Conservation (phyloP, 2,329 filamentous ascomycete genomes). For the Helminthosporium solani region DNA sequence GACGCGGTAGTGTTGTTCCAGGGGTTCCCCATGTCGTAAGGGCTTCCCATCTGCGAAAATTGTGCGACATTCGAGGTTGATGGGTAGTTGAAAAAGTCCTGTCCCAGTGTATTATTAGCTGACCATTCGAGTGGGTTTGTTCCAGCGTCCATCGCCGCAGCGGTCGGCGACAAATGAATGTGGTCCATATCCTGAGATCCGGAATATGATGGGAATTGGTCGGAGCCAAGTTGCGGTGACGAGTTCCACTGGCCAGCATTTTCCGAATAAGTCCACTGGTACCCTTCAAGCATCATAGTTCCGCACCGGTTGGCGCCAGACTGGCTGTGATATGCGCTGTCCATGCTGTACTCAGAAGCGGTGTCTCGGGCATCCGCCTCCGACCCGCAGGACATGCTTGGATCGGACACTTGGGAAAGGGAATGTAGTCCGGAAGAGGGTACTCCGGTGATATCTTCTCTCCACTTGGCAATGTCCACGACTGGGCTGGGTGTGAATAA, state of each 20-base stretch:
- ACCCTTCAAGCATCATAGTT: constrained; percentile 27
- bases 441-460: constrained; percentile 41
- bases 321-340: constrained; percentile 46
- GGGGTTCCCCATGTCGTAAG: not conserved
- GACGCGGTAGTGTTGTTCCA: not conserved
- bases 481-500: constrained; percentile 33
- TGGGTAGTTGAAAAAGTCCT: constrained; percentile 36
- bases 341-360: constrained; percentile 45
- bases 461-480: constrained; percentile 45
- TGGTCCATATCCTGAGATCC: constrained; percentile 38
- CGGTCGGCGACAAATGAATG: constrained; percentile 6
- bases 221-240: constrained; percentile 41
- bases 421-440: constrained; percentile 26
- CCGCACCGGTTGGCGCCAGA: constrained; percentile 39
- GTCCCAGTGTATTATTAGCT: constrained; percentile 42
- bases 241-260: constrained; percentile 26
- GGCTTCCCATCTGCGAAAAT: not conserved
- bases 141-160: constrained; percentile 27
- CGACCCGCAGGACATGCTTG: constrained; percentile 1
- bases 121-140: constrained; percentile 31
- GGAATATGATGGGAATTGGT: constrained; percentile 35
- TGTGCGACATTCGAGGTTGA: constrained; percentile 10
- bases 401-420: not conserved
- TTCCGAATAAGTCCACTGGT: constrained; percentile 8
- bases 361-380: constrained; percentile 36